Conservation (phyloP, 2,329 filamentous ascomycete species). For the Rugonectria rugulosa region DNA sequence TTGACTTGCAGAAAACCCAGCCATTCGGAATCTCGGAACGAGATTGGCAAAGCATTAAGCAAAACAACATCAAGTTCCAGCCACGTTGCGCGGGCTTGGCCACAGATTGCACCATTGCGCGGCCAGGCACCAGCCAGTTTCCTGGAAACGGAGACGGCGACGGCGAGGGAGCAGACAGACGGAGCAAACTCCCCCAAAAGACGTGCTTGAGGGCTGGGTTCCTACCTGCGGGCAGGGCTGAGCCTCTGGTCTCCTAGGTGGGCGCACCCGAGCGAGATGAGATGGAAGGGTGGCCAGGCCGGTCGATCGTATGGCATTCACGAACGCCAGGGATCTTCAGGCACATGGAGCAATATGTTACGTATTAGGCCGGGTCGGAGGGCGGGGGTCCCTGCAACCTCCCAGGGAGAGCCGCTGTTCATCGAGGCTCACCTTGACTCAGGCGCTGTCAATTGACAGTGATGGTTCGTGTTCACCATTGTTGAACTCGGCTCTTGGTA, state of each 20-base stretch:
- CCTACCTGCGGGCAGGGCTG: slow-evolving; percentile 10
- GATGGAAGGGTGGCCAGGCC: slow-evolving; percentile 15
- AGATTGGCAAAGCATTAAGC: slow-evolving; percentile 7
- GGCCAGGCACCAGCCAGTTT: background rate
- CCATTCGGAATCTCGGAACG: slow-evolving; percentile 14
- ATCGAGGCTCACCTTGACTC: slow-evolving; percentile 17
- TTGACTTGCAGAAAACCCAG: background rate
- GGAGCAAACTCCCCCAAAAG: slow-evolving; percentile 19
- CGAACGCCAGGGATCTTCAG: slow-evolving; percentile 17
- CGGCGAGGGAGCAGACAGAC: slow-evolving; percentile 15
- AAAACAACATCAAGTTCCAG: slow-evolving; percentile 7
- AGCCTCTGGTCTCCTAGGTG: slow-evolving; percentile 5
- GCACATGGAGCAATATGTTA: slow-evolving; percentile 19
- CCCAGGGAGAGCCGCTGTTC: slow-evolving; percentile 13
- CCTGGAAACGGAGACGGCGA: slow-evolving; percentile 14
- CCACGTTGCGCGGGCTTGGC: slow-evolving; percentile 31
- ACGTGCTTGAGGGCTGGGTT: background rate
- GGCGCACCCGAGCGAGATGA: slow-evolving; percentile 15
- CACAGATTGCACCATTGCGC: slow-evolving; percentile 33
- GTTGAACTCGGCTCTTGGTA: slow-evolving; percentile 20
- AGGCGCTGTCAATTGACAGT: slow-evolving; percentile 22
- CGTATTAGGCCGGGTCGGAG: slow-evolving; percentile 20
- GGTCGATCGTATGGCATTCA: slow-evolving; percentile 17
- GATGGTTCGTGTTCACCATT: slow-evolving; percentile 1
- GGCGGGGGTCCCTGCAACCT: slow-evolving; percentile 2